phyloP scores from a whole-genome alignment of 257 asterid species.

The Solanum microdontum region DNA sequence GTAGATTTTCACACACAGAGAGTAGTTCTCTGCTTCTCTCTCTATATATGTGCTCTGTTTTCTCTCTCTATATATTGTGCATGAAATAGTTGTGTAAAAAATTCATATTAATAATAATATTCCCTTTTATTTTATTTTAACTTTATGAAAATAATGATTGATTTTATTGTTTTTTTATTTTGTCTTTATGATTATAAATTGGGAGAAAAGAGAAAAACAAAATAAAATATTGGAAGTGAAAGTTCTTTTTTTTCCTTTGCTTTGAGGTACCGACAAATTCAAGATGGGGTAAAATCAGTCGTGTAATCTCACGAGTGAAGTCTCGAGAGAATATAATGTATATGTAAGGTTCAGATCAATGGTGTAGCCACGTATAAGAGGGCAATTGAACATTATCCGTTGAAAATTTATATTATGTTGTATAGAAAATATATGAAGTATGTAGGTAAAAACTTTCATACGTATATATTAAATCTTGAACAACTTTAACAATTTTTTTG shows the following conservation, averaged over 20 bases:
- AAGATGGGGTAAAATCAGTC: neutral
- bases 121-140: no score
- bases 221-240: neutral
- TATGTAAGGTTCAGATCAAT: neutral
- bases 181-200: neutral
- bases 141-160: neutral
- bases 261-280: neutral
- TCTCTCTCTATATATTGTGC: neutral
- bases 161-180: neutral
- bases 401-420: neutral
- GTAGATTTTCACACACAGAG: neutral
- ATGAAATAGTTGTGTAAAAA: neutral
- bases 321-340: rapidly evolving
- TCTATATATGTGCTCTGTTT: constrained; percentile 1
- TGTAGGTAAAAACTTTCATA: neutral
- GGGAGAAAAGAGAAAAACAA: neutral
- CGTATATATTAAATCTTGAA: neutral
- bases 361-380: no score
- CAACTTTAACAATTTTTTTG: neutral
- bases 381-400: neutral
- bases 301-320: neutral
- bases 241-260: neutral
- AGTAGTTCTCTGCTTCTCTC: neutral
- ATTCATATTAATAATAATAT: neutral
- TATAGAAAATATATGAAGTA: neutral